Evolutionary conservation across 2,329 filamentous ascomycete genomes (phyloP).

Genomic region (Lasiodiplodia sp.): DNA sequence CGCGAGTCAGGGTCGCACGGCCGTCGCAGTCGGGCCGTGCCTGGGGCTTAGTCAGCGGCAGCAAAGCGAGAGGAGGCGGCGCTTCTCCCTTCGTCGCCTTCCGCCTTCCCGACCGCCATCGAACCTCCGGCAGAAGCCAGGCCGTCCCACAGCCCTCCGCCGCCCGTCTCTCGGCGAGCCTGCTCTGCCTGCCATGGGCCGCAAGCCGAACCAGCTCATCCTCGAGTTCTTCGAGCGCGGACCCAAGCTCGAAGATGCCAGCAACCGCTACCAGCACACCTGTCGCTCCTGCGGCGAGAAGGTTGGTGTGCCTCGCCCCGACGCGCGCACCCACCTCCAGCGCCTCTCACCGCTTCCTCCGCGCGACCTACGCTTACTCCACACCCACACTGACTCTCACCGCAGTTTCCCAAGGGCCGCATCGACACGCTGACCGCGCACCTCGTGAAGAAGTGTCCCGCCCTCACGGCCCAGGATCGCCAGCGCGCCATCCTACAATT

Average conservation of each 20-base stretch:
- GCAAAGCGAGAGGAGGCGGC: neutral
- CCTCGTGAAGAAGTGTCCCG: slow-evolving; percentile 85
- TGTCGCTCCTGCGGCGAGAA: slow-evolving; percentile 88
- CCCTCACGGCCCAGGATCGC: slow-evolving; percentile 75
- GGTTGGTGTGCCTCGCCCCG: slow-evolving; percentile 37
- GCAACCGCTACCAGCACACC: slow-evolving; percentile 90
- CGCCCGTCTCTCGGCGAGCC: neutral
- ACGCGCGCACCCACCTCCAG: slow-evolving; percentile 16
- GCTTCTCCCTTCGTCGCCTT: neutral
- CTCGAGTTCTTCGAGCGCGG: slow-evolving; percentile 88
- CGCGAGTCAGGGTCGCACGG: slow-evolving; percentile 10
- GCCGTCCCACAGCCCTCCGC: neutral
- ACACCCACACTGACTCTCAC: slow-evolving; percentile 29
- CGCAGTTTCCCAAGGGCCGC: slow-evolving; percentile 81
- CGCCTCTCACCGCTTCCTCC: slow-evolving; percentile 28
- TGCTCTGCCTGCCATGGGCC: slow-evolving; percentile 66
- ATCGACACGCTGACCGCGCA: slow-evolving; percentile 83
- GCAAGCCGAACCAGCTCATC: slow-evolving; percentile 84
- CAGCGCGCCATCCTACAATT: slow-evolving; percentile 77
- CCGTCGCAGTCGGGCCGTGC: slow-evolving; percentile 2
- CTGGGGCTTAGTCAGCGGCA: neutral
- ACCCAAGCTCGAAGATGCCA: slow-evolving; percentile 84
- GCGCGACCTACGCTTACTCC: slow-evolving; percentile 25
- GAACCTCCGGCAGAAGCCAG: neutral
- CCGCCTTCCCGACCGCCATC: slow-evolving; percentile 10